Conservation (phyloP, 2,329 filamentous ascomycete species). For the Aureobasidium namibiae region DNA sequence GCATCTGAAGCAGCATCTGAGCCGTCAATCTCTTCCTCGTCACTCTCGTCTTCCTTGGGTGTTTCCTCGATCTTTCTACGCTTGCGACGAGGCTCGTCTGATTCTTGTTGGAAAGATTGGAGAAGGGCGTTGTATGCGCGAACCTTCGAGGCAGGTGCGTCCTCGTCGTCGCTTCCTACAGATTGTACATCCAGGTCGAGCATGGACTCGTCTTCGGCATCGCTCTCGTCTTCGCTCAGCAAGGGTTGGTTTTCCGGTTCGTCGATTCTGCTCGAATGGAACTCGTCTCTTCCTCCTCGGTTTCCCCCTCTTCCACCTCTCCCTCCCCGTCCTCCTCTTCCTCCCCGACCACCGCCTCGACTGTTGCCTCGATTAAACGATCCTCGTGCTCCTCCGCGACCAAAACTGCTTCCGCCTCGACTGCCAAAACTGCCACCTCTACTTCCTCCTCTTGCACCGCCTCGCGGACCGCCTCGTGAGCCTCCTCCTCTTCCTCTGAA, state of each 20-base stretch:
- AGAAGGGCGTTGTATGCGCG: slow-evolving; percentile 50
- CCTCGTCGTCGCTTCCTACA: slow-evolving; percentile 26
- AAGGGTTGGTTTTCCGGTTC: slow-evolving; percentile 24
- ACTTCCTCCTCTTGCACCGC: slow-evolving; percentile 3
- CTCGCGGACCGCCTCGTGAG: not conserved
- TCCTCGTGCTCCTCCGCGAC: slow-evolving; percentile 19
- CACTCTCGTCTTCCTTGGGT: slow-evolving; percentile 16
- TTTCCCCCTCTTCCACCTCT: slow-evolving; percentile 17
- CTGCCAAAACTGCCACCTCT: slow-evolving; percentile 4
- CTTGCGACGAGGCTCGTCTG: slow-evolving; percentile 41
- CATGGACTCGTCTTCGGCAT: slow-evolving; percentile 18
- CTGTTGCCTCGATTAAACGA: slow-evolving; percentile 25
- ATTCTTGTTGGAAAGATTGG: slow-evolving; percentile 42
- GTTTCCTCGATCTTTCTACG: slow-evolving; percentile 46
- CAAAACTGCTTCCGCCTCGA: slow-evolving; percentile 24
- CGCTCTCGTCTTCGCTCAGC: slow-evolving; percentile 17
- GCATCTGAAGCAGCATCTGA: slow-evolving; percentile 31
- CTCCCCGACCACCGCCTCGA: slow-evolving; percentile 19
- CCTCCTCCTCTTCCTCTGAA: slow-evolving; percentile 13
- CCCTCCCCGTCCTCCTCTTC: too few species aligned
- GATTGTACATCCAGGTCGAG: slow-evolving; percentile 20
- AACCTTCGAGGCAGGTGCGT: slow-evolving; percentile 20
- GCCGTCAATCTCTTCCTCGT: slow-evolving; percentile 37
- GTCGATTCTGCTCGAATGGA: slow-evolving; percentile 18
- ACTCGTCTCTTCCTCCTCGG: slow-evolving; percentile 17